Evolutionary conservation across 805 yeast genomes (phyloP).

Genomic region (Yarrowia hollandica): DNA sequence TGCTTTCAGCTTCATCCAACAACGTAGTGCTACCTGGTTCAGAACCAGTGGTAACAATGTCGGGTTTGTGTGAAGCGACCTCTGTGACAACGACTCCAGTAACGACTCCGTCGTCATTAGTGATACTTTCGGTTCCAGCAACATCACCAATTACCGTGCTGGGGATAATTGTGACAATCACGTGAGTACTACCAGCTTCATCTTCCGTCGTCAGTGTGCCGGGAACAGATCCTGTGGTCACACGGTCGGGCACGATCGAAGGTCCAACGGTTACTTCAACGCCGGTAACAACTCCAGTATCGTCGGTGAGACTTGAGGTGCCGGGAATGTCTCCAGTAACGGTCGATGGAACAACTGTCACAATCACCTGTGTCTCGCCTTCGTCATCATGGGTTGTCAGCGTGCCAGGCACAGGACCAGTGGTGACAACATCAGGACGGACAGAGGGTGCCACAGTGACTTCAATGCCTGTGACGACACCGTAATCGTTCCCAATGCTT

Average conservation of each 20-base stretch:
- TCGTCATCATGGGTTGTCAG: too few relatives aligned
- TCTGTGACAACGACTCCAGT: neutral
- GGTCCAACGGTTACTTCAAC: neutral
- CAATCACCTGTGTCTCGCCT: too few relatives aligned
- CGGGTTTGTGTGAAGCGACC: neutral
- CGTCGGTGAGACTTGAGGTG: neutral
- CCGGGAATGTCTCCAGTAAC: neutral
- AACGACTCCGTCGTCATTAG: neutral
- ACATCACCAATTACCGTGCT: neutral
- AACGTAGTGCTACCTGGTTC: neutral
- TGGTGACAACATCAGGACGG: neutral
- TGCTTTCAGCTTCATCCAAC: neutral
- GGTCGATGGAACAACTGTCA: neutral
- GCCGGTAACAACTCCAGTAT: neutral
- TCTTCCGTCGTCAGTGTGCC: neutral
- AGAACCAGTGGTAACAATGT: neutral
- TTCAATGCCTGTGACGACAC: neutral
- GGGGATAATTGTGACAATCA: neutral
- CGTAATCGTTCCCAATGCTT: neutral
- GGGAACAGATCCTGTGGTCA: neutral
- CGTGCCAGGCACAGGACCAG: neutral
- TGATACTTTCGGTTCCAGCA: neutral
- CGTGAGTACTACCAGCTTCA: neutral
- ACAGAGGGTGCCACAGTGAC: neutral
- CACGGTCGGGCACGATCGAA: neutral